These are phyloP conservation scores for Gamsiella multidivaricata DNA, from an alignment of 192 early-diverging fungal genomes.

Conservation along the genomic window DNA sequence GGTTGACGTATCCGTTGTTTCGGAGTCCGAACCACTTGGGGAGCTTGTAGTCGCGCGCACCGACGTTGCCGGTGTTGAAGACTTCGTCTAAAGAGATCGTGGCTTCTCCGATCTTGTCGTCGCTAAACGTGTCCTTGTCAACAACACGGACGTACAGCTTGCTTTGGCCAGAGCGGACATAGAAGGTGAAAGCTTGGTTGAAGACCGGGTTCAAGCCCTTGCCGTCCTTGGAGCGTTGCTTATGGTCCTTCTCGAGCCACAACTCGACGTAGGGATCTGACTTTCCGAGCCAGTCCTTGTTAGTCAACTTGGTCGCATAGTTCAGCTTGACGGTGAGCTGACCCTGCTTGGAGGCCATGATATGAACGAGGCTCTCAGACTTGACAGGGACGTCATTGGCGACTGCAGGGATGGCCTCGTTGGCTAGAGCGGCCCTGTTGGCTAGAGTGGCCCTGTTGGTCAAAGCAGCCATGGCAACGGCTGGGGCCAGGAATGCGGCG, in stretches of 20 bases:
- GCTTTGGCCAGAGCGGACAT: constrained; percentile 37
- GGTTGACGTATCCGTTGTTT: constrained; percentile 43
- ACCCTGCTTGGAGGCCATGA: constrained; percentile 17
- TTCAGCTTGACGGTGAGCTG: constrained; percentile 39
- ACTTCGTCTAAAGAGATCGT: constrained; percentile 30
- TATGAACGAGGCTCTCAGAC: neutral
- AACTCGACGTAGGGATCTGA: constrained; percentile 32
- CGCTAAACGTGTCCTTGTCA: constrained; percentile 47
- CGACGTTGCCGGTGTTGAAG: constrained; percentile 28
- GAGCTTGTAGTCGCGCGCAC: constrained; percentile 38
- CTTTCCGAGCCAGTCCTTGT: constrained; percentile 31
- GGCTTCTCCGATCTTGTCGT: constrained; percentile 53
- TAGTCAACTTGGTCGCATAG: constrained; percentile 8
- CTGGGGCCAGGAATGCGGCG: constrained; percentile 3
- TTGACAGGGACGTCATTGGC: neutral
- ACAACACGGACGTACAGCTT: constrained; percentile 51
- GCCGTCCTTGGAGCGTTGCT: constrained; percentile 28
- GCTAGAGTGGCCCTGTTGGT: neutral
- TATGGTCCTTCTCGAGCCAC: constrained; percentile 47
- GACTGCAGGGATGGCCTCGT: neutral
- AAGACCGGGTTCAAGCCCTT: constrained; percentile 27
- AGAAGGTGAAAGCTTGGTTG: constrained; percentile 35
- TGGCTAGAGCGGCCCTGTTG: neutral
- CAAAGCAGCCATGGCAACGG: neutral
- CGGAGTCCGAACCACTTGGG: constrained; percentile 50